These are phyloP conservation scores for Apophysomyces ossiformis DNA, from an alignment of 371 early-diverging fungal genomes.

Conservation along the genomic window DNA sequence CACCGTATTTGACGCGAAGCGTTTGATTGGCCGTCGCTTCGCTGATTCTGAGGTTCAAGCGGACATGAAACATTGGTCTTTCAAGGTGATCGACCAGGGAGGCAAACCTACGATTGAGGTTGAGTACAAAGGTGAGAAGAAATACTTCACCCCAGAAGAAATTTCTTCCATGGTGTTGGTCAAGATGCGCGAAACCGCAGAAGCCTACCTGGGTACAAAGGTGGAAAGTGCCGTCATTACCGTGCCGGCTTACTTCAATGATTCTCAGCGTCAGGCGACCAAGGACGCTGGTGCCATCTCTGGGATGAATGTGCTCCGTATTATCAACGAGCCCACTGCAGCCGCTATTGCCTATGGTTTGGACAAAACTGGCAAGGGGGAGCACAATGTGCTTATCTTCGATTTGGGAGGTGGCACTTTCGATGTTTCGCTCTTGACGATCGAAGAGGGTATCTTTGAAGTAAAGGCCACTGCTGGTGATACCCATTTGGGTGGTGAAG, in stretches of 20 bases:
- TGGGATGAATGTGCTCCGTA: slow-evolving; percentile 78
- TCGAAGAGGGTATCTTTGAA: slow-evolving; percentile 88
- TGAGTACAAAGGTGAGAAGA: slow-evolving; percentile 56
- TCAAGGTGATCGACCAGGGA: slow-evolving; percentile 82
- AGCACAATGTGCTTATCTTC: slow-evolving; percentile 86
- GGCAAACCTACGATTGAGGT: slow-evolving; percentile 93
- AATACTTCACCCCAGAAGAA: slow-evolving; percentile 87
- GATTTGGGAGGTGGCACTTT: slow-evolving; percentile 96
- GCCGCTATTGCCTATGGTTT: slow-evolving; percentile 93
- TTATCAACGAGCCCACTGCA: slow-evolving; percentile 95
- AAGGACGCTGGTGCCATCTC: slow-evolving; percentile 81
- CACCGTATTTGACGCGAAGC: slow-evolving; percentile 91
- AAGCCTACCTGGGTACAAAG: slow-evolving; percentile 78
- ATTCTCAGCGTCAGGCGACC: slow-evolving; percentile 81
- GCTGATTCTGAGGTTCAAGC: slow-evolving; percentile 80
- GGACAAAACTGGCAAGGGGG: slow-evolving; percentile 71
- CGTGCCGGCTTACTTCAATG: slow-evolving; percentile 71
- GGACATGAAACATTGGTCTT: slow-evolving; percentile 84
- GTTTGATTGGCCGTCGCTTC: slow-evolving; percentile 92
- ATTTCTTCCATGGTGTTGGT: slow-evolving; percentile 83
- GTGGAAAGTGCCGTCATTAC: slow-evolving; percentile 86
- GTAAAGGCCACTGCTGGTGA: slow-evolving; percentile 94
- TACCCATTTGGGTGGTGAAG: slow-evolving; percentile 97
- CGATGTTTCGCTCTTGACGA: slow-evolving; percentile 90
- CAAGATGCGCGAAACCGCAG: slow-evolving; percentile 94